Evolutionary conservation across 2,329 filamentous ascomycete species (phyloP), one percentile per base, ranked within the genome.

Genomic region (Teratosphaeria epicoccoides): DNA sequence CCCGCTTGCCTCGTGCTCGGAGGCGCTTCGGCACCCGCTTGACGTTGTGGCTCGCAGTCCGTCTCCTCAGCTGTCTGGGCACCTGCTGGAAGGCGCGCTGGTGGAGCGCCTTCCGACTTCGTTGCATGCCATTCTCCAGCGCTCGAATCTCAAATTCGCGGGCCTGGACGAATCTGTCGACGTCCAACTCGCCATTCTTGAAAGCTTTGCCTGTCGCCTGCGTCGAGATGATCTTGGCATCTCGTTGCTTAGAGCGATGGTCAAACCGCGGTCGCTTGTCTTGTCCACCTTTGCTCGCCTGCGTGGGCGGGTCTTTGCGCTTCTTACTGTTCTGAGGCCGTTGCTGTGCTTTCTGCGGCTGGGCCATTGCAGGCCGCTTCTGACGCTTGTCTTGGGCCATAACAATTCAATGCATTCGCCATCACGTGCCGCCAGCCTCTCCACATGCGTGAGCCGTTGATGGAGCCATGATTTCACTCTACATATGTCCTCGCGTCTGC

Each of bases 11-110:
- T 59, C 85, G 79, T 37, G 71, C 72, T 51, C 85, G 79, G 63
- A 97, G 71, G 56, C 88, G 75, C 64, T 84, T 85, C 2, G 93
- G 93, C 14, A 98, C 84, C 56, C 85, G 81, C 71, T 91, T 95
- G 29, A 87, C 86, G 77, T 98, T 96, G 71, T 98, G 93, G 67
- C 89, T 95, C 20, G 91, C 93, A 0, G 91, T 95, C 61, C 93
- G 79, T 57, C 93, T 78, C 58, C 93, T 78, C 78, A 98, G 73
- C 47, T 84, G 83, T 59, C 88, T 81, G 1, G 93, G 93, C 4
- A 98, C 86, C 60, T 88, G 81, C 68, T 98, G 93, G 64, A 97
- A 97, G 12, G 91, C 90, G 49, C 91, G 79, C 52, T 81, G 83
- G 43, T 79, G 75, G 54, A 81, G 62, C 1, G 71, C 74, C 57